These are phyloP conservation scores for Durotheca rogersii DNA, from an alignment of 495 filamentous ascomycete species.

Conservation along the genomic window DNA sequence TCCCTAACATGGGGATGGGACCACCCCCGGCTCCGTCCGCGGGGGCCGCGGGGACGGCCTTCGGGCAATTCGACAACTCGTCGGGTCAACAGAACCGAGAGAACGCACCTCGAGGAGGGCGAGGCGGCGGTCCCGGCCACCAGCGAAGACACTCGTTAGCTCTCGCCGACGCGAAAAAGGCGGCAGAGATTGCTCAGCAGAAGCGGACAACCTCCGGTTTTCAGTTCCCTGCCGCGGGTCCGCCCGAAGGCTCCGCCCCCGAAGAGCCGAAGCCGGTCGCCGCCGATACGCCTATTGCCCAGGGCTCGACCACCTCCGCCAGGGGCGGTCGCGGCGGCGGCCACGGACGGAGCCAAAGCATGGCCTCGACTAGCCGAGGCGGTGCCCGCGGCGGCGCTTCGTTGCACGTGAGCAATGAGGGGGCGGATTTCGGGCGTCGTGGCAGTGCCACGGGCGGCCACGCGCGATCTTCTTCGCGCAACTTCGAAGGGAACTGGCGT, in stretches of 20 bases:
- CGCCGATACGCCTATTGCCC: slow-evolving; percentile 51
- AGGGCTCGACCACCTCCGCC: slow-evolving; percentile 47
- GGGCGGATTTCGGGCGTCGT: slow-evolving; percentile 67
- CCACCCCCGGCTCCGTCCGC: slow-evolving; percentile 97
- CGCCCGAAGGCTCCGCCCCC: slow-evolving; percentile 51
- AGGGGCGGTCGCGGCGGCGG: slow-evolving; percentile 52
- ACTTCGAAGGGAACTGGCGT: slow-evolving; percentile 98
- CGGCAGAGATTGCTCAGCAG: slow-evolving; percentile 93
- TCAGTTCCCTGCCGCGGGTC: slow-evolving; percentile 86
- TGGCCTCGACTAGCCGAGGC: slow-evolving; percentile 57
- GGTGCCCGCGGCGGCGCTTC: slow-evolving; percentile 47
- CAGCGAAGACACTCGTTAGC: slow-evolving; percentile 93
- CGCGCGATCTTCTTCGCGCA: slow-evolving; percentile 76
- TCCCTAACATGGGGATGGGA: slow-evolving; percentile 90
- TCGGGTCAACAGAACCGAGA: slow-evolving; percentile 64
- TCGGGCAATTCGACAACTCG: slow-evolving; percentile 72
- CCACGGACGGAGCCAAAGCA: slow-evolving; percentile 63
- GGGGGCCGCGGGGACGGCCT: slow-evolving; percentile 78
- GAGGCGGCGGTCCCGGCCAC: slow-evolving; percentile 78
- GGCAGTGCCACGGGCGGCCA: slow-evolving; percentile 65
- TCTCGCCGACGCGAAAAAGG: slow-evolving; percentile 94
- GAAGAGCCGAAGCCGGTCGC: slow-evolving; percentile 50
- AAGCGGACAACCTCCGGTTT: slow-evolving; percentile 92
- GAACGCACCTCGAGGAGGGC: slow-evolving; percentile 71
- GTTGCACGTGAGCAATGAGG: slow-evolving; percentile 34